Conservation (phyloP, 1,284 basidiomycete genomes). For the Wallemia hederae region DNA sequence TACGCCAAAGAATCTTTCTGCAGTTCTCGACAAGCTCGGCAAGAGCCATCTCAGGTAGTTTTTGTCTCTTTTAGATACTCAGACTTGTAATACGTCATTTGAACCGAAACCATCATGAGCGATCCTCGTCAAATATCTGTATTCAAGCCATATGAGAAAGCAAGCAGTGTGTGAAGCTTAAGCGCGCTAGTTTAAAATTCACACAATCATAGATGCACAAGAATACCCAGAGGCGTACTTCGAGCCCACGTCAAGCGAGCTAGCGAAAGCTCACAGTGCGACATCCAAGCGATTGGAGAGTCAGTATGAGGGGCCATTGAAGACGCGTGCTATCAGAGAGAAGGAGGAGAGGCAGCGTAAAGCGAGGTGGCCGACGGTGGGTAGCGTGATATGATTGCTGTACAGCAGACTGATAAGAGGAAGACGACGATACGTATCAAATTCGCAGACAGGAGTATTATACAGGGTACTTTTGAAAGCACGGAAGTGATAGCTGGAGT, state of each 20-base stretch:
- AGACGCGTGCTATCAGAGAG: conserved; percentile 36
- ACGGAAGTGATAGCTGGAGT: conserved; percentile 43
- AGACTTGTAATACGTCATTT: neutral
- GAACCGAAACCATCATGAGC: neutral
- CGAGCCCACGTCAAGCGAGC: conserved; percentile 37
- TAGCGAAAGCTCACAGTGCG: conserved; percentile 34
- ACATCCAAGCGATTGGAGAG: conserved; percentile 31
- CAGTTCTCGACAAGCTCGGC: neutral
- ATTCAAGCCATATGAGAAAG: neutral
- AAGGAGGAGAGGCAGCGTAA: conserved; percentile 29
- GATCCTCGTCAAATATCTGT: neutral
- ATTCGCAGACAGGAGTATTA: conserved; percentile 46
- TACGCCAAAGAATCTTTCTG: neutral
- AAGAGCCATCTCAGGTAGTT: neutral
- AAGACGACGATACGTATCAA: conserved; percentile 51
- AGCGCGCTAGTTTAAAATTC: neutral
- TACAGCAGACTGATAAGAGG: too few relatives aligned
- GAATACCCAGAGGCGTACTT: conserved; percentile 41
- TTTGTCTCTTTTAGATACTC: neutral
- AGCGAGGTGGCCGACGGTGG: conserved; percentile 38
- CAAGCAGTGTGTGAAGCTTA: neutral
- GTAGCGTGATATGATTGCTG: conserved; percentile 1
- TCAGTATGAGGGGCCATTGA: conserved; percentile 43
- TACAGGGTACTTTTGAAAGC: conserved; percentile 50
- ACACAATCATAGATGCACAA: conserved; percentile 8